Evolutionary conservation across 345 rosid species (phyloP).

Genomic region (Carallia brachiata): DNA sequence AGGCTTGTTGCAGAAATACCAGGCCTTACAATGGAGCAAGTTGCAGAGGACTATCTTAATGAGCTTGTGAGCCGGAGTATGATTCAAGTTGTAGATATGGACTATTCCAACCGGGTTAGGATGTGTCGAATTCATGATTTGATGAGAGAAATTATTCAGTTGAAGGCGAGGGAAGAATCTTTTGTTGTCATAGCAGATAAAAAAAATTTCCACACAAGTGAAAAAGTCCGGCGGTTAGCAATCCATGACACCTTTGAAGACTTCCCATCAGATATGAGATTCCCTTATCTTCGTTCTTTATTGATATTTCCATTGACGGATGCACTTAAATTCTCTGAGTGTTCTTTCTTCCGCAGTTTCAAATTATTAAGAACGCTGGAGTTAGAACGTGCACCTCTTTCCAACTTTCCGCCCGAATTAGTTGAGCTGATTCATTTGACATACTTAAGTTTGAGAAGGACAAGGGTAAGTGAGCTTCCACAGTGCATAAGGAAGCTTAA

Average conservation of each 20-base stretch:
- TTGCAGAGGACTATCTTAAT: slow-evolving; percentile 14
- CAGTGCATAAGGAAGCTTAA: slow-evolving; percentile 11
- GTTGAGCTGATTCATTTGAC: slow-evolving; percentile 4
- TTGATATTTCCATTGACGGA: not conserved
- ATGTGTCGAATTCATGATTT: slow-evolving; percentile 12
- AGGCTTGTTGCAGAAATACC: slow-evolving; percentile 5
- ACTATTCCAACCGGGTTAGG: not conserved
- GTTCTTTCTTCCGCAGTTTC: not conserved
- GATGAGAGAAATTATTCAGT: slow-evolving; percentile 4
- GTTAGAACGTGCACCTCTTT: not conserved
- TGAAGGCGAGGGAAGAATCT: slow-evolving; percentile 11
- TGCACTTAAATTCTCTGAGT: not conserved
- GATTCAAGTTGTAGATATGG: slow-evolving; percentile 10
- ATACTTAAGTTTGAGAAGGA: slow-evolving; percentile 9
- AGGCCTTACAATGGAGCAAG: slow-evolving; percentile 8
- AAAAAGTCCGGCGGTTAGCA: slow-evolving; percentile 5
- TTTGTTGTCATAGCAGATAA: not conserved
- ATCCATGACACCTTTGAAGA: not conserved
- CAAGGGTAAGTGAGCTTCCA: slow-evolving; percentile 6
- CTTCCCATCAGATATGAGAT: not conserved
- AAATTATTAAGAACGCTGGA: not conserved
- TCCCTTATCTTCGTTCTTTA: slow-evolving; percentile 6
- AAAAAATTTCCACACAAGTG: not conserved
- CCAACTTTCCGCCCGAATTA: not conserved
- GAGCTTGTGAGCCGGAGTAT: slow-evolving; percentile 14